Percentiles rank a stretch among this genome's conserved stretches.
Conservation (phyloP, 306 rosid species). For the Mucuna pruriens region DNA sequence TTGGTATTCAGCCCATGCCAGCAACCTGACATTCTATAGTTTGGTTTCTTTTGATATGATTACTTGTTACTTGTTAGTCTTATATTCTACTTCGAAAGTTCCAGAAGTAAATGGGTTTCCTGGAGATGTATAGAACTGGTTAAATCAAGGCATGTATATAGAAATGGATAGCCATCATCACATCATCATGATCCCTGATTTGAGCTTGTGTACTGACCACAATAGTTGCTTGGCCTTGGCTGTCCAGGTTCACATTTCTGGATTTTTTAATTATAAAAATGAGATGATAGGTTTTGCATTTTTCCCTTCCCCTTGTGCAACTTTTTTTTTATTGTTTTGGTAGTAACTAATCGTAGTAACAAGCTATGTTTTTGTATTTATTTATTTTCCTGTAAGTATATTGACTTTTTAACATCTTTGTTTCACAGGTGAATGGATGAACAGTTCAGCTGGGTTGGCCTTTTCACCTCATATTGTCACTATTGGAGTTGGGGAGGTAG, state of each 20-base stretch:
- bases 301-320: not conserved
- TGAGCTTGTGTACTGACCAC: not conserved
- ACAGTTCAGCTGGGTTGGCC: slow-evolving; percentile 92
- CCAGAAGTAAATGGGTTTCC: not conserved
- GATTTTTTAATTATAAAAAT: not conserved
- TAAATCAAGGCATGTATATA: not conserved
- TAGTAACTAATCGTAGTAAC: slow-evolving; percentile 10
- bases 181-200: slow-evolving; percentile 2
- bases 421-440: slow-evolving; percentile 96
- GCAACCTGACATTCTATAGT: not conserved
- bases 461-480: slow-evolving; percentile 92
- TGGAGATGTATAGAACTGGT: slow-evolving; percentile 12
- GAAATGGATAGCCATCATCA: not conserved
- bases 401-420: slow-evolving; percentile 23
- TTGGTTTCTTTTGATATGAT: slow-evolving; percentile 10
- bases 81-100: slow-evolving; percentile 8
- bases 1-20: slow-evolving; percentile 5
- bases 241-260: not conserved
- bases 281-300: not conserved
- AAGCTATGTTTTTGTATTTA: not conserved
- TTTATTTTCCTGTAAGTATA: slow-evolving; percentile 2
- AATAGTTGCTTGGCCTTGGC: not conserved
- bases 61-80: not conserved
- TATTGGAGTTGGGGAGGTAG: slow-evolving; percentile 90
- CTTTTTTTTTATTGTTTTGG: not conserved